Base-by-base conservation (phyloP, 1,139 yeast species). In the Saccharomycopsis hybrid region DNA sequence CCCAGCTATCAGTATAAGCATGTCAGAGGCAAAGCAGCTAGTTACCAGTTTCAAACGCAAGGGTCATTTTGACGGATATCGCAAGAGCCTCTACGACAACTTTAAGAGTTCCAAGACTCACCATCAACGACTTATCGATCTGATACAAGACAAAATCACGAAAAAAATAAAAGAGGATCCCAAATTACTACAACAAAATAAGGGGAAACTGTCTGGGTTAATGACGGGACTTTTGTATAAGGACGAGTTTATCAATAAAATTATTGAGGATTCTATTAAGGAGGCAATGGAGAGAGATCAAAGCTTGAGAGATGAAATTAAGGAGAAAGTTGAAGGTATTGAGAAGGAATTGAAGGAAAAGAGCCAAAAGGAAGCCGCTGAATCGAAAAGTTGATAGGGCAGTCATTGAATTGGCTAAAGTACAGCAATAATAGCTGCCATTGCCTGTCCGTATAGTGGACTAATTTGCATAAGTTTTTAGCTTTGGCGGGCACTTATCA, bases 151-250 rank as follows among this genome's bases (percentile, higher is more conserved):
- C 11, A 43, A 47, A 27, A 49, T 51, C 31, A 28, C 9, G 8
- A 27, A 30, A 18, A 48, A 44, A 30, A 28, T 50, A 9, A 33
- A 43, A 7, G 35, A 38, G 37, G 51, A 48, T 29, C 48, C 47
- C 4, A 5, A 5, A 11, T 40, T 41, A 4, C n/a, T 43, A 31
- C 31, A 31, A 7, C 51, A 46, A 38, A 52, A 52, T 27, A 47
- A 36, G 25, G 55, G 55, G 9, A 52, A 52, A 30, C 45, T 41
- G 3, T 39, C 47, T 9, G 55, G 55, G 27, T 45, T 52, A 35
- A 33, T 49, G 43, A 52, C 53, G 7, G 55, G 55, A 2, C 24
- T 41, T 5, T 40, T 52, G 41, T 52, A 49, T 25, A 50, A 50
- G 11, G 51, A 50, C 42, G 35, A 41, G 13, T 47, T 42, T 40